A percentile compares a stretch with the other conserved stretches of the same genome.
These are phyloP conservation scores for Endoconidiophora polonica DNA, from an alignment of 2,329 filamentous ascomycete species.

Conservation along the genomic window DNA sequence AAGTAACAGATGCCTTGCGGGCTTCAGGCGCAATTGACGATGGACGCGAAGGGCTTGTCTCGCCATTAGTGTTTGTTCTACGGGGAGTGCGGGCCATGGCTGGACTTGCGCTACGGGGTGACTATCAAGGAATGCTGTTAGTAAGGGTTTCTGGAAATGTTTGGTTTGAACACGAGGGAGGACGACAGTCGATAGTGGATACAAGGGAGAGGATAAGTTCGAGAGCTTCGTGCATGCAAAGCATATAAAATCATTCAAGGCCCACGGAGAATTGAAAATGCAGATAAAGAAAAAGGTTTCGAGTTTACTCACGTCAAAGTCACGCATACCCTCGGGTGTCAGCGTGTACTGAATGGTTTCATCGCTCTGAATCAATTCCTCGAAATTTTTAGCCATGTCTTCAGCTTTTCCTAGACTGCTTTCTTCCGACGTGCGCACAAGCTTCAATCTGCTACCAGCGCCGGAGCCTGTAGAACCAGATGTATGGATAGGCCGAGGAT, in stretches of 20 bases:
- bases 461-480: constrained; percentile 37
- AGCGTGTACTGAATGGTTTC: constrained; percentile 71
- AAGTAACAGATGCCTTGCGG: constrained; percentile 11
- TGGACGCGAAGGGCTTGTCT: constrained; percentile 28
- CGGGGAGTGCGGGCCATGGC: constrained; percentile 25
- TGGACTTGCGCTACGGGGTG: constrained; percentile 21
- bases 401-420: constrained; percentile 30
- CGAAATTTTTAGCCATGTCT: constrained; percentile 52
- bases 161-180: no score
- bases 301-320: constrained; percentile 45
- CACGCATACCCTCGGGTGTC: constrained; percentile 63
- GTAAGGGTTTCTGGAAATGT: constrained; percentile 3
- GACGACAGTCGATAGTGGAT: neutral
- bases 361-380: constrained; percentile 66
- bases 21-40: constrained; percentile 27
- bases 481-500: constrained; percentile 25
- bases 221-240: neutral
- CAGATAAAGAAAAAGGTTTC: neutral
- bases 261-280: no score
- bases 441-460: constrained; percentile 32
- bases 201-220: neutral
- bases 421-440: constrained; percentile 42
- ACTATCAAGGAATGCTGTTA: constrained; percentile 8
- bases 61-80: constrained; percentile 30
- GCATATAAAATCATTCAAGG: neutral